Base-by-base conservation (phyloP, 1,139 yeast genomes). In the Debaryomycetaceae sp. region DNA sequence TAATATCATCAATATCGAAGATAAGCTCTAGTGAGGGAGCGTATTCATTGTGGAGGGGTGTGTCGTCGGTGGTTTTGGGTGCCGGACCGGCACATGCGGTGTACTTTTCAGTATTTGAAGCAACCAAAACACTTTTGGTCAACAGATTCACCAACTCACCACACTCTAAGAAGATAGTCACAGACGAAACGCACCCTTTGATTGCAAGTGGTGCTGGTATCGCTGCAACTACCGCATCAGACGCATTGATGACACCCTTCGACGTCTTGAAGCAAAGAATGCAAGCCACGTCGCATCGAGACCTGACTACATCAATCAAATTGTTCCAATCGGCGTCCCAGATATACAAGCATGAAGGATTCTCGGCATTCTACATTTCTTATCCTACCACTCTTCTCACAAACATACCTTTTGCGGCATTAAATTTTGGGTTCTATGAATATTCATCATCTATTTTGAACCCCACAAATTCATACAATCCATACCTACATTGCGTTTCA, bases 71-170 rank as follows among this genome's bases (percentile, higher is more conserved):
- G 51, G 83, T 91, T 8, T 63, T 93, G 51, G 99, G 99, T 38
- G 98, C 99, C n/a, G 99, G 99, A 5, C 99, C 99, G 2, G 98
- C 99, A 7, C 99, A 93, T 68, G 99, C 99, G 1, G 87, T 95
- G 13, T 95, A 95, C 68, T 93, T 91, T 66, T 86, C 93, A n/a
- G 96, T 95, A 6, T 95, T 91, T 66, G 99, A 93, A 67, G 78
- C 84, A 40, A 78, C 93, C 48, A 91, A 91, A 63, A 81, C 87
- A 27, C 60, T 67, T 61, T 45, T 75, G 75, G 66, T 80, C 59
- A 70, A 72, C 53, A 61, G 60, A 33, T 58, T 72, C 42, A 70
- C 76, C 24, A 57, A 58, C 39, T 53, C 66, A 9, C 60, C 62
- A 13, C 62, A 57, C 40, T 55, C 70, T 38, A 66, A 57, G 38